Evolutionary conservation across 495 filamentous ascomycete species (phyloP).

Genomic region (Lepraria neglecta): DNA sequence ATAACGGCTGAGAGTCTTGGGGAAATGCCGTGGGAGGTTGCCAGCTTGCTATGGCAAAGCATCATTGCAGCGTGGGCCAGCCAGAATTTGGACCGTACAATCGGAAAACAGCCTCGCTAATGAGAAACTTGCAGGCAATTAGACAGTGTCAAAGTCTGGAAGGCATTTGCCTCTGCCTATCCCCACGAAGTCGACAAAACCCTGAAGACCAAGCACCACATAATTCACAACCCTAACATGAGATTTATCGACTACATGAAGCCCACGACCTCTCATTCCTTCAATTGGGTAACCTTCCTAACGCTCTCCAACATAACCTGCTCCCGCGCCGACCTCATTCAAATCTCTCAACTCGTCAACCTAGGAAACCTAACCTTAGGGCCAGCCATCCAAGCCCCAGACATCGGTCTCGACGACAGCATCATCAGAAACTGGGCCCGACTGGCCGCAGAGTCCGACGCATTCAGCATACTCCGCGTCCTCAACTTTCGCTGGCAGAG

Average conservation of each 20-base stretch:
- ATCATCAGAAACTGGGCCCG: constrained; percentile 30
- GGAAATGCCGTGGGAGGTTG: constrained; percentile 24
- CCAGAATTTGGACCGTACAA: background rate
- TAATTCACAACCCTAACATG: constrained; percentile 19
- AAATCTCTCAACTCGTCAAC: constrained; percentile 27
- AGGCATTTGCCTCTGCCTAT: constrained; percentile 26
- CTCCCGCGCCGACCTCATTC: constrained; percentile 23
- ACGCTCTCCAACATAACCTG: constrained; percentile 27
- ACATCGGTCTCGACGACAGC: constrained; percentile 26
- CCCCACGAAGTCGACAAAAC: constrained; percentile 16
- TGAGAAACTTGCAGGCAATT: constrained; percentile 19
- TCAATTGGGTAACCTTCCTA: constrained; percentile 28
- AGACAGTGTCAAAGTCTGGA: constrained; percentile 30
- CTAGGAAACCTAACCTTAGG: constrained; percentile 27
- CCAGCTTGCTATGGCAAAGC: constrained; percentile 24
- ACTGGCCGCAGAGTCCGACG: constrained; percentile 21
- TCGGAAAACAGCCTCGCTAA: background rate
- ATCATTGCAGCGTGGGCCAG: constrained; percentile 18
- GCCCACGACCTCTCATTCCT: constrained; percentile 20
- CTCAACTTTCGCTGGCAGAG: constrained; percentile 22
- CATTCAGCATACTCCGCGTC: constrained; percentile 28
- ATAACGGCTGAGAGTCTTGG: constrained; percentile 27
- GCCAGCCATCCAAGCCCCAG: constrained; percentile 3
- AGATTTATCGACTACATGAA: constrained; percentile 21
- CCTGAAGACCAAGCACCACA: constrained; percentile 19